Conservation (phyloP, 2,329 filamentous ascomycete genomes). For the Penicillium sp. region DNA sequence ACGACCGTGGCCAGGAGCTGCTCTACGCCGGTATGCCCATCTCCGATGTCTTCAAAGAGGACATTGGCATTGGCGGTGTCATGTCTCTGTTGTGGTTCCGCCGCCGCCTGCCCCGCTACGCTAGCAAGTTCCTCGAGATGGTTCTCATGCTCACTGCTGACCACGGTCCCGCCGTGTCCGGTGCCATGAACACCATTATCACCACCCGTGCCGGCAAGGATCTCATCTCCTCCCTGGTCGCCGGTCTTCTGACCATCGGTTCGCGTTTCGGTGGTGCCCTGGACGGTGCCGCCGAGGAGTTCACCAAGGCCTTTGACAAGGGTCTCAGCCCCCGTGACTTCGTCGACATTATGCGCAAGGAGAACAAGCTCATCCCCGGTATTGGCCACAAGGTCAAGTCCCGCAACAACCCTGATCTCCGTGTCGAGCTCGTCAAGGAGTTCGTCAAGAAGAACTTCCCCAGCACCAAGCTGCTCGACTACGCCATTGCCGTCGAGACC, state of each 20-base stretch:
- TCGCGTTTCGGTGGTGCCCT: constrained; percentile 98
- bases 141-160: constrained; percentile 99
- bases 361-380: constrained; percentile 99
- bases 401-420: constrained; percentile 98
- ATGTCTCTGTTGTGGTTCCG: constrained; percentile 99
- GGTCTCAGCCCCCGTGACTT: constrained; percentile 97
- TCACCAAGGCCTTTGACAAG: constrained; percentile 97
- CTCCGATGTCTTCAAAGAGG: constrained; percentile 98
- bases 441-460: constrained; percentile 98
- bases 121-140: constrained; percentile 99
- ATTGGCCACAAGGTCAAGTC: constrained; percentile 99
- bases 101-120: constrained; percentile 89
- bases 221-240: constrained; percentile 89
- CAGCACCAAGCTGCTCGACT: constrained; percentile 96
- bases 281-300: constrained; percentile 96
- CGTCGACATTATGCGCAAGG: constrained; percentile 97
- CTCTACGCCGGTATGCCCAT: constrained; percentile 99
- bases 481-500: constrained; percentile 93
- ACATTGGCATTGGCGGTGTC: constrained; percentile 98
- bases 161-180: constrained; percentile 96
- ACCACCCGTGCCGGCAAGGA: constrained; percentile 99
- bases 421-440: constrained; percentile 99
- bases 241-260: constrained; percentile 95
- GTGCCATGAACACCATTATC: constrained; percentile 99
- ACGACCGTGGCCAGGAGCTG: constrained; percentile 98